Evolutionary conservation across 805 yeast species (phyloP).

Genomic region (Candida parachauliodes): DNA sequence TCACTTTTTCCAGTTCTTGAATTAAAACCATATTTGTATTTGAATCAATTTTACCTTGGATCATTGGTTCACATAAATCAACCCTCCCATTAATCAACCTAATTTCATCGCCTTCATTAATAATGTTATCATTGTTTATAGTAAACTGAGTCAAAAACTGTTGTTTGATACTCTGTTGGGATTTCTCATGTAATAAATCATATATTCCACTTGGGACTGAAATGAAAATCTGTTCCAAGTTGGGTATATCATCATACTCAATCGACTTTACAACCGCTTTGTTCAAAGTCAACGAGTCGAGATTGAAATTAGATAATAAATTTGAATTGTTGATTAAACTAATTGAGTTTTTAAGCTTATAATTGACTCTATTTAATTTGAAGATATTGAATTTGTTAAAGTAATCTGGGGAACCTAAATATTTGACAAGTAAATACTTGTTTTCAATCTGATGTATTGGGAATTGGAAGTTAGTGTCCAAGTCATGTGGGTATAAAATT

Average conservation of each 20-base stretch:
- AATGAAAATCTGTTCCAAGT: slow-evolving; percentile 42
- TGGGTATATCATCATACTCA: slow-evolving; percentile 27
- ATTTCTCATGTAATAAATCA: slow-evolving; percentile 27
- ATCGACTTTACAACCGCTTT: slow-evolving; percentile 36
- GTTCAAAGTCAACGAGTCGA: slow-evolving; percentile 40
- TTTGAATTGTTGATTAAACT: slow-evolving; percentile 37
- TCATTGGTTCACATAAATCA: slow-evolving; percentile 66
- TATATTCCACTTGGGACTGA: slow-evolving; percentile 45
- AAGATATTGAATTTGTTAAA: slow-evolving; percentile 31
- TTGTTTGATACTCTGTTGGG: slow-evolving; percentile 30
- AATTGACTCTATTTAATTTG: slow-evolving; percentile 30
- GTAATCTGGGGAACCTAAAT: slow-evolving; percentile 38
- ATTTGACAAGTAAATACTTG: slow-evolving; percentile 29
- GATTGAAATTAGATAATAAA: slow-evolving; percentile 25
- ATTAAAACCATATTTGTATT: slow-evolving; percentile 56
- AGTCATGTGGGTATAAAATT: slow-evolving; percentile 27
- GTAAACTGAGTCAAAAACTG: slow-evolving; percentile 27
- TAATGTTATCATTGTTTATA: slow-evolving; percentile 20
- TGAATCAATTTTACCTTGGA: slow-evolving; percentile 54
- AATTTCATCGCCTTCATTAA: slow-evolving; percentile 41
- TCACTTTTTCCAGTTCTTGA: slow-evolving; percentile 20
- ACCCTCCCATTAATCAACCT: slow-evolving; percentile 48
- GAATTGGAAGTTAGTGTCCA: not conserved
- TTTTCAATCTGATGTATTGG: not conserved
- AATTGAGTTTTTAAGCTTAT: slow-evolving; percentile 24